A percentile compares a stretch with the other conserved stretches of the same genome.
phyloP scores from a whole-genome alignment of 305 asterid genomes.

The Ajuga reptans region DNA sequence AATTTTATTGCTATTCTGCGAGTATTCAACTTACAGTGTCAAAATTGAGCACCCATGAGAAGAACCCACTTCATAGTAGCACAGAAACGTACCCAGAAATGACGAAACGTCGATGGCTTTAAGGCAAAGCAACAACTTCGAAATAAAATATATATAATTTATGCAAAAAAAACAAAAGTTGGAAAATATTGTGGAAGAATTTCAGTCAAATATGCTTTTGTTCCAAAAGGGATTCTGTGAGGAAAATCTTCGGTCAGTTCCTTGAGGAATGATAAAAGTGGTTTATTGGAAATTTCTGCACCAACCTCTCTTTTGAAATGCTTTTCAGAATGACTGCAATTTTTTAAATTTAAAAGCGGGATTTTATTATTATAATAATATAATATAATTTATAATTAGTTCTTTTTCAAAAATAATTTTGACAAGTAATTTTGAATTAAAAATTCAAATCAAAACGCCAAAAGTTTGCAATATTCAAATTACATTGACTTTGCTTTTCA shows the following conservation, averaged over 20 bases:
- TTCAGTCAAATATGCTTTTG: conserved; percentile 22
- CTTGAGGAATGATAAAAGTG: conserved; percentile 14
- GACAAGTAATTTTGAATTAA: too few species aligned
- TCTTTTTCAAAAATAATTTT: too few species aligned
- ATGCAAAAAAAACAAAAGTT: neutral
- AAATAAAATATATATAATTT: neutral
- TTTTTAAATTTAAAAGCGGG: conserved; percentile 21
- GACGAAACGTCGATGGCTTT: conserved; percentile 30
- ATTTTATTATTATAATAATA: too few species aligned
- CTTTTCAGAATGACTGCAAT: conserved; percentile 10
- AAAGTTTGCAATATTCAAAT: neutral
- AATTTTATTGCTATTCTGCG: neutral
- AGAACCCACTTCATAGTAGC: conserved; percentile 18
- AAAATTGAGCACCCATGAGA: neutral
- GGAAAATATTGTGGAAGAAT: conserved; percentile 15
- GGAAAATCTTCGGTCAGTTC: too few species aligned
- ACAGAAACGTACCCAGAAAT: neutral
- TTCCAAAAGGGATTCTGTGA: conserved; percentile 11
- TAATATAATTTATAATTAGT: too few species aligned
- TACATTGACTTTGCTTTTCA: conserved; percentile 18
- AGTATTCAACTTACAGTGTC: conserved; percentile 3
- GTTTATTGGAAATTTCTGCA: conserved; percentile 4
- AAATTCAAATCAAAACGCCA: too few species aligned
- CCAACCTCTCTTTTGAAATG: neutral
- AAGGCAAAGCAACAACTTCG: conserved; percentile 20